Evolutionary conservation across 805 yeast genomes (phyloP), one percentile per base, ranked within the genome.

Genomic region (Nematodospora valgi): DNA sequence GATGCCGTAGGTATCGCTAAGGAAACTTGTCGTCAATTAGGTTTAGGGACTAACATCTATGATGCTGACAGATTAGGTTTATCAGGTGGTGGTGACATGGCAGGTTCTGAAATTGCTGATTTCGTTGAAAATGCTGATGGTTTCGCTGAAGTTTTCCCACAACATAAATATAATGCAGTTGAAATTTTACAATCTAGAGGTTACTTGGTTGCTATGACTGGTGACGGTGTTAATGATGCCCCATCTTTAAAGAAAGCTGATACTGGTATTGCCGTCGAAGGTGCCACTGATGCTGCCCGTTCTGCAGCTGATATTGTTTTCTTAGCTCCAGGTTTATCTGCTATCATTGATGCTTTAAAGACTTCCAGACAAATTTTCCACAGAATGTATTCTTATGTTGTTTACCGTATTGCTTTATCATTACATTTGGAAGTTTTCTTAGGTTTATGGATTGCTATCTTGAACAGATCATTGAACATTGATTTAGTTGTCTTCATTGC

Each of bases 201-300:
- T 72, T 86, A 84, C 82, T 78, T 87, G 72, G 95, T 88, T 72
- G 96, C 96, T 70, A 87, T 87, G 96, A 87, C 96, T 76, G 96
- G 96, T 84, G 96, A 87, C 66, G 96, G 96, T 86, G 96, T 87
- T 64, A 87, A 87, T 77, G 96, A 87, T 73, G 95, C 96, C 58
- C 96, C 96, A 59, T 87, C 96, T 49, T 79, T 87, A 72, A 87
- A 87, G 87, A 87, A 87, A 79, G 95, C 94, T 49, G 72, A 67
- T 58, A 67, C 72, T 45, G 97, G 97, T 82, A 88, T 88, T 76
- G 96, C 97, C 60, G 96, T 87, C 68, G 95, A 87, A 76, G 96
- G 95, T 82, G 89, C 95, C 58, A 84, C 95, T 54, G 96, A 86
- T 74, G 91, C 95, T 68, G 96, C 96, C 52, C 81, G 93, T 76